Percentiles rank a stretch among this genome's conserved stretches.
Evolutionary conservation across 305 asterid genomes (phyloP).

Genomic region (Solanum hybrid): DNA sequence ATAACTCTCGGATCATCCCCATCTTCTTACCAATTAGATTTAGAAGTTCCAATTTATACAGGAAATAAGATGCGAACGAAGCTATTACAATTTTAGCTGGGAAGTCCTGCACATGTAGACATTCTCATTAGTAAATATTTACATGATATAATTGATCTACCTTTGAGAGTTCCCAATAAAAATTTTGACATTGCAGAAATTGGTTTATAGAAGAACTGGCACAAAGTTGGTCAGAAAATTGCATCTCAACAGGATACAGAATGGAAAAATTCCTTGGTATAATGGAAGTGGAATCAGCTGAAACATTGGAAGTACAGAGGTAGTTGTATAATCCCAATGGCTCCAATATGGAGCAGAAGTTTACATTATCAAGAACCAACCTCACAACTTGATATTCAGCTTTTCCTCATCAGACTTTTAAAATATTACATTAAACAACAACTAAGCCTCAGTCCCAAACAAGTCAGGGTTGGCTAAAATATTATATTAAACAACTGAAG

Average conservation of each 20-base stretch:
- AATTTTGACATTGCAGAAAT: neutral
- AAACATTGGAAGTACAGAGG: neutral
- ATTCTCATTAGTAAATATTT: slow-evolving; percentile 1
- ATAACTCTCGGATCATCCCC: slow-evolving; percentile 32
- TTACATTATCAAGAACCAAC: neutral
- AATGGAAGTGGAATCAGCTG: neutral
- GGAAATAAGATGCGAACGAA: slow-evolving; percentile 36
- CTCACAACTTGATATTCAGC: neutral
- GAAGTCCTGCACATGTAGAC: slow-evolving; percentile 40
- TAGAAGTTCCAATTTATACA: slow-evolving; percentile 35
- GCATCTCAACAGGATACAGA: neutral
- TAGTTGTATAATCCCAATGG: neutral
- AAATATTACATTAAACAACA: neutral
- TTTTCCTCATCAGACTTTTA: neutral
- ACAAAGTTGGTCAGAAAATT: neutral
- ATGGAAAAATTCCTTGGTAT: neutral
- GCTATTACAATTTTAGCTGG: slow-evolving; percentile 42
- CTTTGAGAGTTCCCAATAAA: neutral
- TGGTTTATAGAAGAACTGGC: neutral
- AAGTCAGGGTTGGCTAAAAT: neutral
- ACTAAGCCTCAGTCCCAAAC: neutral
- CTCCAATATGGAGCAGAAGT: neutral
- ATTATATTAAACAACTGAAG: neutral
- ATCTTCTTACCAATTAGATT: slow-evolving; percentile 23
- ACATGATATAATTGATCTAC: neutral